A percentile compares a stretch with the other conserved stretches of the same genome.
Evolutionary conservation across 1,284 basidiomycete species (phyloP).

Genomic region (Earliella scabrosa): DNA sequence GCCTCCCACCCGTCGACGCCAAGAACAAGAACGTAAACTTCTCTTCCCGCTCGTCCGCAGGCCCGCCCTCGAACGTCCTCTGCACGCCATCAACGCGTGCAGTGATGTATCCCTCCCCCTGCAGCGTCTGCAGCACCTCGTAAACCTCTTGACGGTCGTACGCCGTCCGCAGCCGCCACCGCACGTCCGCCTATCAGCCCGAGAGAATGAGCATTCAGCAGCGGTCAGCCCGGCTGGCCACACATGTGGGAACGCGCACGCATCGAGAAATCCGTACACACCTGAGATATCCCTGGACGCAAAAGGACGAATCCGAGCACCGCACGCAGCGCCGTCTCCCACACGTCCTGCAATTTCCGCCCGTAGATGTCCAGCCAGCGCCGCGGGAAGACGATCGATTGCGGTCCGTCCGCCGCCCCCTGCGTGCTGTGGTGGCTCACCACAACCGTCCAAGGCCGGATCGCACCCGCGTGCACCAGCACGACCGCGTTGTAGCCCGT

Average conservation of each 20-base stretch:
- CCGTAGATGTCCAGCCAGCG: conserved; percentile 82
- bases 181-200: conserved; percentile 58
- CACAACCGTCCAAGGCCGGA: conserved; percentile 62
- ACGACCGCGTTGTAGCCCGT: conserved; percentile 60
- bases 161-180: conserved; percentile 65
- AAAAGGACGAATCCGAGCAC: conserved; percentile 68
- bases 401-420: background rate
- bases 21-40: conserved; percentile 49
- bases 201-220: background rate
- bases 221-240: background rate
- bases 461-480: conserved; percentile 53
- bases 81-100: conserved; percentile 33
- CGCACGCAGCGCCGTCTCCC: conserved; percentile 72
- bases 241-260: conserved; percentile 1
- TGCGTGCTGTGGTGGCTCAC: conserved; percentile 40
- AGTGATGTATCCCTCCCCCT: conserved; percentile 50
- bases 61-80: conserved; percentile 15
- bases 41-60: conserved; percentile 56
- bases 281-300: conserved; percentile 77
- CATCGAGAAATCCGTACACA: conserved; percentile 32
- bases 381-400: conserved; percentile 58
- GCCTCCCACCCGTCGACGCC: conserved; percentile 37
- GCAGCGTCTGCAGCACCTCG: conserved; percentile 64
- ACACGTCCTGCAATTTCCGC: conserved; percentile 58
- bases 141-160: conserved; percentile 79